phyloP scores from a whole-genome alignment of 2,329 filamentous ascomycete species.

The Apiospora phragmitis region DNA sequence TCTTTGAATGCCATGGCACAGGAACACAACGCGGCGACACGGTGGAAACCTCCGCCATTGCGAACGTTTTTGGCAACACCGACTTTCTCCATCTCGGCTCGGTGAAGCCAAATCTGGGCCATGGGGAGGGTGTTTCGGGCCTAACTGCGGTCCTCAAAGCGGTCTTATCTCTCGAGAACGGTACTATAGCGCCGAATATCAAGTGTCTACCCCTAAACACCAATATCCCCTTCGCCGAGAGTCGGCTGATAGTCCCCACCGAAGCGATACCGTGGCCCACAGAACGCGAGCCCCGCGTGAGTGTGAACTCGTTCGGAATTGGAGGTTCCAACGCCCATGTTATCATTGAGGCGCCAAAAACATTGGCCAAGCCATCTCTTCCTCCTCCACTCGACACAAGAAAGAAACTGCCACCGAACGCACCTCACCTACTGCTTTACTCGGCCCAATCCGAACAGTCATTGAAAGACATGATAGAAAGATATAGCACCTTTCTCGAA shows the following conservation, averaged over 20 bases:
- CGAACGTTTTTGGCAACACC: neutral
- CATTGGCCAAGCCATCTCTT: too few species aligned
- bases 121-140: conserved; percentile 28
- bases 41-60: conserved; percentile 38
- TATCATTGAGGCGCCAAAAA: too few species aligned
- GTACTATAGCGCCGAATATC: conserved; percentile 30
- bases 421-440: conserved; percentile 23
- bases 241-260: neutral
- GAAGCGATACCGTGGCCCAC: neutral
- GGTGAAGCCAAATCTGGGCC: conserved; percentile 32
- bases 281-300: neutral
- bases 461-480: too few species aligned
- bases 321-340: conserved; percentile 3
- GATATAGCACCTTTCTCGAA: too few species aligned
- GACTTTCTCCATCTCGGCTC: conserved; percentile 21
- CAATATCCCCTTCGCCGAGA: too few species aligned
- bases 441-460: conserved; percentile 17
- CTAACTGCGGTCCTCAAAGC: conserved; percentile 28
- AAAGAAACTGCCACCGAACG: too few species aligned
- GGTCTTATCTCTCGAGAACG: conserved; percentile 20
- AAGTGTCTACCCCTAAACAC: conserved; percentile 32
- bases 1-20: conserved; percentile 32
- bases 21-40: conserved; percentile 39
- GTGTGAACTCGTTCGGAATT: conserved; percentile 9
- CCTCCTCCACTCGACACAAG: too few species aligned